These are phyloP conservation scores for Candida khao-thaluensis DNA, from an alignment of 805 yeast genomes.

Conservation along the genomic window DNA sequence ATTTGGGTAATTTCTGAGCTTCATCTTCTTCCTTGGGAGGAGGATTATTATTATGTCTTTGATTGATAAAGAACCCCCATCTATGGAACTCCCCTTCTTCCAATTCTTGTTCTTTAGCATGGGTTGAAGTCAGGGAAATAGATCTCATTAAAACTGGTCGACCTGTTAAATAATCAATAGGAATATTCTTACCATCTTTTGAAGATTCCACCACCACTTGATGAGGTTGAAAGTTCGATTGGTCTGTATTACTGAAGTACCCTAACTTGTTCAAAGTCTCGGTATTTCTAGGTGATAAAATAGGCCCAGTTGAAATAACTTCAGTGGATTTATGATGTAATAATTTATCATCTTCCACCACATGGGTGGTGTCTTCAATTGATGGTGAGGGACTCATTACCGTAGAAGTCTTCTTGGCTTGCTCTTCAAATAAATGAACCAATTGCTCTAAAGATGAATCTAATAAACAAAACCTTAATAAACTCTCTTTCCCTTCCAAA, in stretches of 20 bases:
- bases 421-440: constrained; percentile 49
- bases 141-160: constrained; percentile 66
- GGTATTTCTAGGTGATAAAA: constrained; percentile 44
- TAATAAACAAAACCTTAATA: constrained; percentile 51
- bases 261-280: constrained; percentile 19
- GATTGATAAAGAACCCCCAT: constrained; percentile 79
- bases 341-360: constrained; percentile 18
- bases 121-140: constrained; percentile 60
- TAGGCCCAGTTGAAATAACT: constrained; percentile 52
- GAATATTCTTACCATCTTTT: constrained; percentile 48
- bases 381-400: constrained; percentile 22
- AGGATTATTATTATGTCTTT: constrained; percentile 38
- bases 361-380: constrained; percentile 8
- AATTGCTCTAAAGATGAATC: constrained; percentile 56
- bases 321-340: constrained; percentile 52
- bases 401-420: constrained; percentile 14
- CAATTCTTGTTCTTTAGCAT: constrained; percentile 75
- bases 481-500: constrained; percentile 54
- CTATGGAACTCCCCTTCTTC: constrained; percentile 93
- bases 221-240: constrained; percentile 52
- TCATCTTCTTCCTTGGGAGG: constrained; percentile 5
- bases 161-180: constrained; percentile 70
- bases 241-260: constrained; percentile 23
- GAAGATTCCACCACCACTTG: constrained; percentile 68
- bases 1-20: constrained; percentile 24